Evolutionary conservation across 78 protist species (phyloP), one percentile per base, ranked within the genome.

Genomic region (Dictyostelium firmibasis): DNA sequence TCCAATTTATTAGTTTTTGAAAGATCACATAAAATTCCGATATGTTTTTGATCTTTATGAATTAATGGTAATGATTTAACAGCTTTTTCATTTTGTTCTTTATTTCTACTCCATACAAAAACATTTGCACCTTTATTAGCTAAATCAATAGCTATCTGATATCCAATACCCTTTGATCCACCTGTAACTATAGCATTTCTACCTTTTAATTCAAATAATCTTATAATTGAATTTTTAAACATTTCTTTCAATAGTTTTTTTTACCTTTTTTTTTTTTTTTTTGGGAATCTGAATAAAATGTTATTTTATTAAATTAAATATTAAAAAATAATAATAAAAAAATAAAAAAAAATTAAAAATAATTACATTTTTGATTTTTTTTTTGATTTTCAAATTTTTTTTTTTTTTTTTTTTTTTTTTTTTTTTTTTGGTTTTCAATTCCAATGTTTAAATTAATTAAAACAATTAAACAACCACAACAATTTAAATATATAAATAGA

Each of bases 151-250:
- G 95, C 86, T 1, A 92, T 92, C 16, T 74, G 89, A 16, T 35
- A 41, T 23, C 95, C 95, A 14, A 92, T 83, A 44, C 95, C 95
- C 83, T 83, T 92, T 13, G 81, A 29, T 7, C 95, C 95, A 38
- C 95, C 95, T 10, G 93, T 86, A 3, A 86, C 69, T 4, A 86
- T 33, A 13, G 75, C 44, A 33, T 57, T 57, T 27, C 10, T 57
- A 7, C 86, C 86, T 4, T n/a, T 25, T 78, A 78, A 78, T 44
- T 78, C 50, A 27, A 44, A 78, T 25, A 38, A 36, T 41, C 20
- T 44, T n/a, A 16, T 43, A 4, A 70, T 31, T 31, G 77, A 70
- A 29, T 31, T 27, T 70, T 18, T 75, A 23, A 75, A 75, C 82
- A 36, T 75, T n/a, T 31, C 10, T 70, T 18, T 75, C 9, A 75